A percentile compares a stretch with the other conserved stretches of the same genome.
Evolutionary conservation across 2,329 filamentous ascomycete species (phyloP).

Genomic region (Bimuria novae-zelandiae): DNA sequence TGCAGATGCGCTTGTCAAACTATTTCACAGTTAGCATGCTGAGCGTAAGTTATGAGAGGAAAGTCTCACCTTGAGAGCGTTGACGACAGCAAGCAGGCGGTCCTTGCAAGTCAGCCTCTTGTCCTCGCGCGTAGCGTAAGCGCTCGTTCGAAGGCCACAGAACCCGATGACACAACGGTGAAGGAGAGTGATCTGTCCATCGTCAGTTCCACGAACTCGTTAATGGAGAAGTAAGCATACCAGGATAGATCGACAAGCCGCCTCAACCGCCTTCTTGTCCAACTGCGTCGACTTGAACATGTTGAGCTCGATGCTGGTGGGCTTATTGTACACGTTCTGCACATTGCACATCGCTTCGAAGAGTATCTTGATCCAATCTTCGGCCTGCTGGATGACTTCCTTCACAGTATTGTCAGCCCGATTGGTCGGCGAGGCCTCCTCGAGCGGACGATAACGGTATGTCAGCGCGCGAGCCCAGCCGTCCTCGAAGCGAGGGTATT

Average conservation of each 20-base stretch:
- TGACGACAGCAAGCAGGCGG: not conserved
- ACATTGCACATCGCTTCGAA: conserved; percentile 5
- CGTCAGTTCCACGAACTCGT: not conserved
- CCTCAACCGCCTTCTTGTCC: conserved; percentile 8
- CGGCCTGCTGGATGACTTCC: conserved; percentile 3
- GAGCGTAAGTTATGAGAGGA: not conserved
- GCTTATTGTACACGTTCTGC: not conserved
- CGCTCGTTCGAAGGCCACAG: not conserved
- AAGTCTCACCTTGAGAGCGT: conserved; percentile 3
- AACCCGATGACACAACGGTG: conserved; percentile 10
- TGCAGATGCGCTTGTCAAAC: conserved; percentile 15
- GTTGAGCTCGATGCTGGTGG: conserved; percentile 1
- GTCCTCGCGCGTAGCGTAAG: conserved; percentile 1
- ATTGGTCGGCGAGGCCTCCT: not conserved
- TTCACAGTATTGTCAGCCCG: conserved; percentile 1
- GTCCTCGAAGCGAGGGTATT: conserved; percentile 1
- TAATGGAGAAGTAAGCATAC: not conserved
- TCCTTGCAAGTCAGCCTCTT: conserved; percentile 9
- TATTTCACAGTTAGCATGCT: not conserved
- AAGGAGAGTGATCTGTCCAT: not conserved
- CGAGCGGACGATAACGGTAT: conserved; percentile 6
- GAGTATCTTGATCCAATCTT: not conserved
- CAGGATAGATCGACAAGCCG: conserved; percentile 8
- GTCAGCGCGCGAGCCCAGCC: conserved; percentile 4
- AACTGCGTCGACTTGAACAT: conserved; percentile 8